Evolutionary conservation across 2,329 filamentous ascomycete genomes (phyloP), one percentile per base, ranked within the genome.

Genomic region (Botryotinia narcissicola): DNA sequence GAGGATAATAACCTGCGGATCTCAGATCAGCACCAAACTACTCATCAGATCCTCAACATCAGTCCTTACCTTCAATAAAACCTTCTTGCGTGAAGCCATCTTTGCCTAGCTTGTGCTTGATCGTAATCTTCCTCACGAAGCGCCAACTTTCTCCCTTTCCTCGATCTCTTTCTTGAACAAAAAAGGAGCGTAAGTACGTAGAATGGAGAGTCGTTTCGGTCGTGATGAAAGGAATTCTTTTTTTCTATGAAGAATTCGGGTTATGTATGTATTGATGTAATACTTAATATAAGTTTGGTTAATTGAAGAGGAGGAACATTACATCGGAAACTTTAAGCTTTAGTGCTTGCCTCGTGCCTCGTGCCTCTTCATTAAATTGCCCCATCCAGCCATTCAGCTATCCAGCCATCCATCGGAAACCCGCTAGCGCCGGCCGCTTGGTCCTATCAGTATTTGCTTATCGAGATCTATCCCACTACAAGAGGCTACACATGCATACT

Each of bases 1-100:
- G 79, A 99, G 91, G 85, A 99, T 98, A 81, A 99, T 99, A 81
- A 99, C 95, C 95, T 98, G 80, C 37, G 60, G 72, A 32, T 74
- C 22, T 73, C 60, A 74, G 42, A 76, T 71, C 61, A 72, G 72
- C 37, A 60, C 10, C 42, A 64, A 61, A 22, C 70, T 32, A 70
- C 5, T n/a, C 44, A 25, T 63, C 22, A 67, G 20, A 71, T 35
- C 42, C 44, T 6, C 32, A 37, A 37, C 29, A 37, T n/a, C 32
- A 29, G 3, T 35, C 75, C 80, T 75, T 84, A 91, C 89, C 87
- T 91, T 91, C 78, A 91, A 84, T 76, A 91, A 84, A 76, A 91
- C 89, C 86, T 91, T 91, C 87, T 91, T 91, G 80, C 87, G 85
- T 44, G 71, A 73, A 69, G 71, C 40, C 71, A 73, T 73, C 29